Evolutionary conservation across 345 rosid species (phyloP).

Genomic region (Aurinia saxatilis): DNA sequence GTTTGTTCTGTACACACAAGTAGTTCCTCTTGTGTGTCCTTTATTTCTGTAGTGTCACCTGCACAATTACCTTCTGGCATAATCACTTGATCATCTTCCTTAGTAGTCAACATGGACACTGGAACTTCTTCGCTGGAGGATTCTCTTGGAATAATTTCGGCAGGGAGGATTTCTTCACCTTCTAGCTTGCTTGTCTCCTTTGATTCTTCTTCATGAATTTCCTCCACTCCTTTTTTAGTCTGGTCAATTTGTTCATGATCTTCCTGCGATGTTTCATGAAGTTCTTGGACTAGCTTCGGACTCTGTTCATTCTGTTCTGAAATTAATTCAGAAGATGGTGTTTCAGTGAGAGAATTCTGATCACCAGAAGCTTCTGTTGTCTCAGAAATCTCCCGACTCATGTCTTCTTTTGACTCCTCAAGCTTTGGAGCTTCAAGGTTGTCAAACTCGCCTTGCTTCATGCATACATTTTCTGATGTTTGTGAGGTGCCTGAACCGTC

Average conservation of each 20-base stretch:
- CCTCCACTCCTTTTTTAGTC: background rate
- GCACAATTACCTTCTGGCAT: slow-evolving; percentile 8
- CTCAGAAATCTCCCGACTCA: background rate
- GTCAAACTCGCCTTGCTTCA: slow-evolving; percentile 1
- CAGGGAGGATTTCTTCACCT: slow-evolving; percentile 5
- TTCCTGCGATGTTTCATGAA: too few relatives aligned
- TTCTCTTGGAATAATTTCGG: slow-evolving; percentile 9
- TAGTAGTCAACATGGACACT: slow-evolving; percentile 17
- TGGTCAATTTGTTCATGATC: too few relatives aligned
- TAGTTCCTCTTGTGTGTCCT: background rate
- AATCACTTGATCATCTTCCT: slow-evolving; percentile 14
- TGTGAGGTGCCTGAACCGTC: too few relatives aligned
- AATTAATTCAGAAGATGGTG: slow-evolving; percentile 3
- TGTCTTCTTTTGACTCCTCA: slow-evolving; percentile 15
- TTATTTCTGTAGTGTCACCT: background rate
- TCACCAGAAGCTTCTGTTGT: slow-evolving; percentile 2
- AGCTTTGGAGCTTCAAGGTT: background rate
- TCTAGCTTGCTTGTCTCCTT: too few relatives aligned
- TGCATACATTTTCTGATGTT: background rate
- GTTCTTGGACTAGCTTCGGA: slow-evolving; percentile 2
- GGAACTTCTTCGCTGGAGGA: slow-evolving; percentile 14
- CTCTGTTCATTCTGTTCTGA: slow-evolving; percentile 15
- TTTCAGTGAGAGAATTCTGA: background rate
- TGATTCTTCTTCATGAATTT: too few relatives aligned
- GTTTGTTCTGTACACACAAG: background rate